A percentile compares a stretch with the other conserved stretches of the same genome.
phyloP scores from a whole-genome alignment of 2,329 filamentous ascomycete genomes.

The Rutstroemia sp. region DNA sequence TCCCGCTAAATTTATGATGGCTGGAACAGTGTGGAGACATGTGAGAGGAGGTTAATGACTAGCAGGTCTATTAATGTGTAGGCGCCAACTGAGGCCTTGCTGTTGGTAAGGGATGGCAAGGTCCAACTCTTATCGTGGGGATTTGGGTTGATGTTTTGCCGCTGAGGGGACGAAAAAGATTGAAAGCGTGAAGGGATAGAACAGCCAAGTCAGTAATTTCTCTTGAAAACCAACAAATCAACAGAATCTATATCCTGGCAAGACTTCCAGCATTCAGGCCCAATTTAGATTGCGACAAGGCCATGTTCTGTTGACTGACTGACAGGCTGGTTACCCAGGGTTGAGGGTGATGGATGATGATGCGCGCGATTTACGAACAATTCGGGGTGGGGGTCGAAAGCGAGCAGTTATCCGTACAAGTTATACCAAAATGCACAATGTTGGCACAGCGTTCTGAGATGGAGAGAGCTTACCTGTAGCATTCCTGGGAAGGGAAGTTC shows the following conservation, averaged over 20 bases:
- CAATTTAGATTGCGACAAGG: not conserved
- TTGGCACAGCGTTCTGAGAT: constrained; percentile 1
- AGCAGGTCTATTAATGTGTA: not conserved
- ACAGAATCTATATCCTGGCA: too few species aligned
- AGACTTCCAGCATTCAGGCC: too few species aligned
- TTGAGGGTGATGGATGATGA: not conserved
- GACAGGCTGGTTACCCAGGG: too few species aligned
- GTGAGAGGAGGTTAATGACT: not conserved
- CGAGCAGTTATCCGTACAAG: not conserved
- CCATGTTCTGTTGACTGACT: not conserved
- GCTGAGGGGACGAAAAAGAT: not conserved
- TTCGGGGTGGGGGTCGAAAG: not conserved
- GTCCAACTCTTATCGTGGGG: constrained; percentile 5
- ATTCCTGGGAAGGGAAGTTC: constrained; percentile 21
- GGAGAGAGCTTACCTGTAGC: constrained; percentile 28
- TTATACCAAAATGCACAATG: not conserved
- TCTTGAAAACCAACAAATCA: too few species aligned
- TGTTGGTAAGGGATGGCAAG: not conserved
- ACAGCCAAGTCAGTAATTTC: too few species aligned
- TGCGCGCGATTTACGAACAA: constrained; percentile 4
- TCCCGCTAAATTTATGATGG: not conserved
- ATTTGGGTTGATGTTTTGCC: constrained; percentile 9
- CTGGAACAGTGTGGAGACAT: not conserved
- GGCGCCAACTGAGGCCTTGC: constrained; percentile 1
- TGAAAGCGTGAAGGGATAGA: not conserved